Base-by-base conservation (phyloP, 2,329 filamentous ascomycete species). In the Trichoderma semiorbis region DNA sequence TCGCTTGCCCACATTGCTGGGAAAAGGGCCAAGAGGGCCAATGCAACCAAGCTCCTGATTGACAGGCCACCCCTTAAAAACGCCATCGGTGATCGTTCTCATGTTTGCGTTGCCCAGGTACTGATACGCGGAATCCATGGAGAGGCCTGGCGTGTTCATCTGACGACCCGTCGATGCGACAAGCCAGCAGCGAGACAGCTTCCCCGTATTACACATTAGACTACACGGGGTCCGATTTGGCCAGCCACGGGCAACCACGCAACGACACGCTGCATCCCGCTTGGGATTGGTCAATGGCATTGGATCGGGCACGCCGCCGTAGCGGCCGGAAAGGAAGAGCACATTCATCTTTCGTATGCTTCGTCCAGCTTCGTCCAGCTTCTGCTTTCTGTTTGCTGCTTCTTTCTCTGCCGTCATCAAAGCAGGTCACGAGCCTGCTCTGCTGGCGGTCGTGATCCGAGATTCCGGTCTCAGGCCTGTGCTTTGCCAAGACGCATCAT, bases 1-100 rank as follows among this genome's bases (percentile, higher is more conserved):
- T 69, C 66, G 66, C 66, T 69, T 69, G 66, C 39, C 66, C 66
- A 61, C 66, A 50, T 26, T 53, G 66, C 39, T 6, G 66, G 66
- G 66, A 69, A 69, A 55, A 24, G 21, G 21, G 43, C 39, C 26
- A 68, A 68, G 32, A 21, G n/a, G n/a, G 39, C 43, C 28, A 21
- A 28, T 66, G 63, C 30, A 16, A 61, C 55, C 28, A 53, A 61
- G 36, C 66, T 69, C 66, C 66, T 69, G 66, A 61, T 69, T 53
- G 66, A 69, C 66, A 69, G 36, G 39, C 66, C 36, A 69, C 66
- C 66, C 66, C 66, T 50, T 69, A 50, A 58, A 62, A 26, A 16
- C 14, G 60, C 21, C 60, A 30, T 61, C 24, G 66, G 61, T 50
- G 36, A 61, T 55, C n/a, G 30, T 61, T 58, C 26, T 61, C 55